Percentiles rank a stretch among this genome's conserved stretches.
Evolutionary conservation across 306 rosid species (phyloP).

Genomic region (Malus sylvestris): DNA sequence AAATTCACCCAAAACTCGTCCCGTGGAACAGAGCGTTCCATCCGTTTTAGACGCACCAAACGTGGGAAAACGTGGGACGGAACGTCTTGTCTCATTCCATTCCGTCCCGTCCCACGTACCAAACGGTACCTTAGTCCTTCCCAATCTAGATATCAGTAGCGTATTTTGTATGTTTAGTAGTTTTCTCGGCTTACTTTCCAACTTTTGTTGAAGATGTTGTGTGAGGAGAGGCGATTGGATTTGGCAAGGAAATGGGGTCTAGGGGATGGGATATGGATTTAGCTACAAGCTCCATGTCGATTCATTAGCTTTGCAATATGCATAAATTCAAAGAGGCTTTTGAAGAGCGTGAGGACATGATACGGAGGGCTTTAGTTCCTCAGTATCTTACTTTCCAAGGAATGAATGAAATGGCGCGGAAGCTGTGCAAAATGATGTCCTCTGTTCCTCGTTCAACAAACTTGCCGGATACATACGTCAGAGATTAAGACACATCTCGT

Average conservation of each 20-base stretch:
- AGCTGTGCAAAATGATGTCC: constrained; percentile 60
- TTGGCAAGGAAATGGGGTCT: constrained; percentile 62
- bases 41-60: too few species aligned
- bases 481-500: constrained; percentile 32
- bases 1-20: too few species aligned
- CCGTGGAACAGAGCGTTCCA: too few species aligned
- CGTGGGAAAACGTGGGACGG: too few species aligned
- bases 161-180: too few species aligned
- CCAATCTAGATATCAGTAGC: too few species aligned
- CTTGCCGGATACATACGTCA: constrained; percentile 57
- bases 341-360: constrained; percentile 69
- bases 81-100: too few species aligned
- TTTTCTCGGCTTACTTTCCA: constrained; percentile 55
- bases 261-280: constrained; percentile 78
- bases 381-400: constrained; percentile 84
- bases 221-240: constrained; percentile 68
- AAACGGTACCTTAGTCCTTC: too few species aligned
- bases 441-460: constrained; percentile 62
- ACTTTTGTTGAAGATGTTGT: constrained; percentile 84
- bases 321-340: constrained; percentile 63
- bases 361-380: constrained; percentile 70
- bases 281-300: constrained; percentile 69
- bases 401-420: constrained; percentile 53
- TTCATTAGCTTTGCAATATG: constrained; percentile 74
- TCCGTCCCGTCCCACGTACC: too few species aligned